Conservation (phyloP, 495 filamentous ascomycete species). For the Aspergillus ostianus region DNA sequence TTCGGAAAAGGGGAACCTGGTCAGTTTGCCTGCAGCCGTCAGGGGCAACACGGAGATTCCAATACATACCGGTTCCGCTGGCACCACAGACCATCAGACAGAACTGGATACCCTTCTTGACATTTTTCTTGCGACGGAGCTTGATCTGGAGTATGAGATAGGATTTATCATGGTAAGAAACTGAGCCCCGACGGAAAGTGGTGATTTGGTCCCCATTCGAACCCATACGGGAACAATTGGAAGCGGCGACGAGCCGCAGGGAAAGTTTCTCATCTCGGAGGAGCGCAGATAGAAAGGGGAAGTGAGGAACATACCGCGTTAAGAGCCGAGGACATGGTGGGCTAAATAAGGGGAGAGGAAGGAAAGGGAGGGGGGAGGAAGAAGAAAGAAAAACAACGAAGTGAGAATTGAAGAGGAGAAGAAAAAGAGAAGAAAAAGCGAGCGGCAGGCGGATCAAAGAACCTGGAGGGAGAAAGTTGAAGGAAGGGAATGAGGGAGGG, state of each 20-base stretch:
- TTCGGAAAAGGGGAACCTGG: conserved; percentile 23
- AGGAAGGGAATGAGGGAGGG: conserved; percentile 22
- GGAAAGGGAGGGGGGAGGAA: conserved; percentile 17
- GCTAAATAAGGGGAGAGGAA: conserved; percentile 24
- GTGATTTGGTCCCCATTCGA: conserved; percentile 3
- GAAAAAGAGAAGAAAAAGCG: conserved; percentile 17
- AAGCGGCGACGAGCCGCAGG: conserved; percentile 25
- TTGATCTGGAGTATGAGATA: conserved; percentile 63
- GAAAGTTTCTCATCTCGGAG: conserved; percentile 24
- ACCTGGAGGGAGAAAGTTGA: conserved; percentile 13
- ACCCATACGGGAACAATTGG: conserved; percentile 17
- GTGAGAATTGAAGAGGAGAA: conserved; percentile 16
- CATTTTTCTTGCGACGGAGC: conserved; percentile 99
- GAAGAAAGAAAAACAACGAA: conserved; percentile 15
- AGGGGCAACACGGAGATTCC: conserved; percentile 1
- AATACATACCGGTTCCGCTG: conserved; percentile 85
- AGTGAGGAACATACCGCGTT: conserved; percentile 55
- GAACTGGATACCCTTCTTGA: conserved; percentile 99
- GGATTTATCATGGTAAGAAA: conserved; percentile 35
- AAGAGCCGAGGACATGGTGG: conserved; percentile 60
- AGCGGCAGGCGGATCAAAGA: conserved; percentile 21
- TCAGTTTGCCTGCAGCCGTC: conserved; percentile 24
- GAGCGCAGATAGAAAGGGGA: conserved; percentile 38
- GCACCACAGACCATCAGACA: conserved; percentile 99
- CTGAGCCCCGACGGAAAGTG: conserved; percentile 8